These are phyloP conservation scores for Pythium biforme DNA, from an alignment of 352 stramenopile genomes.

Conservation along the genomic window DNA sequence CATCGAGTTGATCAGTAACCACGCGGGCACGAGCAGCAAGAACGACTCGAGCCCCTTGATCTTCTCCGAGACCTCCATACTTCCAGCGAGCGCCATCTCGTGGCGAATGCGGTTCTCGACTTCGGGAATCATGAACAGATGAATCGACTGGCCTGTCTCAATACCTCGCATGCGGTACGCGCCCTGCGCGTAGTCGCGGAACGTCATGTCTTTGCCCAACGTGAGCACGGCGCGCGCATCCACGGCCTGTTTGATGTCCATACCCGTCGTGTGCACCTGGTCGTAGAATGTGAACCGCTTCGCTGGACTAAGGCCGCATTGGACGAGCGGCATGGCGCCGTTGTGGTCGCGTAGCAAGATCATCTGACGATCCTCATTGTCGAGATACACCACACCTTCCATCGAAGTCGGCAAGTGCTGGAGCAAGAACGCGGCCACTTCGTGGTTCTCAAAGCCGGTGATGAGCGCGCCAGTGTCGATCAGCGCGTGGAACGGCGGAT, in stretches of 20 bases:
- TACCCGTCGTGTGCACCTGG: conserved; percentile 92
- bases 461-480: conserved; percentile 93
- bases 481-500: conserved; percentile 81
- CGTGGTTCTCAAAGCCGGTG: conserved; percentile 88
- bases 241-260: conserved; percentile 92
- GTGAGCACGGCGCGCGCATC: conserved; percentile 89
- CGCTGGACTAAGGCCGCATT: conserved; percentile 80
- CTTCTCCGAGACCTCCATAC: conserved; percentile 20
- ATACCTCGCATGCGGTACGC: conserved; percentile 92
- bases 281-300: conserved; percentile 94
- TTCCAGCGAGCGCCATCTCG: conserved; percentile 58
- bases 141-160: conserved; percentile 90
- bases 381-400: conserved; percentile 91
- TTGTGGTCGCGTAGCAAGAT: conserved; percentile 95
- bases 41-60: conserved; percentile 48
- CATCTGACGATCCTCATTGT: conserved; percentile 88
- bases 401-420: conserved; percentile 66
- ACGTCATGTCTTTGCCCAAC: conserved; percentile 97
- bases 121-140: conserved; percentile 91
- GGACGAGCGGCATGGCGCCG: conserved; percentile 91
- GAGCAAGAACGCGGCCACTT: conserved; percentile 87
- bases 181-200: conserved; percentile 92
- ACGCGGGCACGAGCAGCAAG: conserved; percentile 85
- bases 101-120: conserved; percentile 88
- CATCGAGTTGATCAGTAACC: conserved; percentile 99